A percentile compares a stretch with the other conserved stretches of the same genome.
Conservation (phyloP, 331 rosid genomes). For the Prunus yedoensis region DNA sequence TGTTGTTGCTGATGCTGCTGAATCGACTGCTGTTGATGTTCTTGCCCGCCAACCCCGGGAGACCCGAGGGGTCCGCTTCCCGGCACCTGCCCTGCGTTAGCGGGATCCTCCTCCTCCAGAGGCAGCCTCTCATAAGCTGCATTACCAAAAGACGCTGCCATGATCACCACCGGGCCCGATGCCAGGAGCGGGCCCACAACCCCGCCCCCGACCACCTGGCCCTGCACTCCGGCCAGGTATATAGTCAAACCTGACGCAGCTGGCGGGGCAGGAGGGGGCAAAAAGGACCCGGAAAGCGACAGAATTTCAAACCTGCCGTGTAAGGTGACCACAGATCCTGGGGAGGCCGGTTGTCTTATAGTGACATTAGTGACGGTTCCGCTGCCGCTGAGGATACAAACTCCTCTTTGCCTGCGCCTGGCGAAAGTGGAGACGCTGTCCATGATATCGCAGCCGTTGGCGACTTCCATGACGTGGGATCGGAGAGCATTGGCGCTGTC, state of each 20-base stretch:
- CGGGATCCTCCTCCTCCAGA: conserved; percentile 62
- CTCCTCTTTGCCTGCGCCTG: conserved; percentile 70
- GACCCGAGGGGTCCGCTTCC: conserved; percentile 59
- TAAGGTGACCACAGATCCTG: conserved; percentile 77
- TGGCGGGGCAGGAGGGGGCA: conserved; percentile 89
- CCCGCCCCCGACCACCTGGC: conserved; percentile 87
- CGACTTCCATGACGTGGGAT: conserved; percentile 85
- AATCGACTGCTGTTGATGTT: conserved; percentile 33
- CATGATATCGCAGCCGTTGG: conserved; percentile 79
- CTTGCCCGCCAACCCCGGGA: conserved; percentile 41
- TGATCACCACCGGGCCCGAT: conserved; percentile 80
- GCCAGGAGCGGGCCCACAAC: conserved; percentile 82
- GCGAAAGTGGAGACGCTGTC: conserved; percentile 75
- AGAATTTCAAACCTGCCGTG: conserved; percentile 89
- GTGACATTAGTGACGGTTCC: conserved; percentile 92
- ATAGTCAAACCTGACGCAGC: conserved; percentile 77
- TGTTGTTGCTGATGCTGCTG: conserved; percentile 34
- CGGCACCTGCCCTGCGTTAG: conserved; percentile 15
- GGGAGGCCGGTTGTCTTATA: conserved; percentile 78
- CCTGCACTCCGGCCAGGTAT: conserved; percentile 84
- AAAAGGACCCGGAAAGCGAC: conserved; percentile 74
- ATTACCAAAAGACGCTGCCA: conserved; percentile 91
- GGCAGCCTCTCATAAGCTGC: conserved; percentile 95
- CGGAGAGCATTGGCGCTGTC: conserved; percentile 93
- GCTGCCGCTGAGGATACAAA: conserved; percentile 77